Evolutionary conservation across 2,329 filamentous ascomycete species (phyloP).

Genomic region (Fusarium aywerte): DNA sequence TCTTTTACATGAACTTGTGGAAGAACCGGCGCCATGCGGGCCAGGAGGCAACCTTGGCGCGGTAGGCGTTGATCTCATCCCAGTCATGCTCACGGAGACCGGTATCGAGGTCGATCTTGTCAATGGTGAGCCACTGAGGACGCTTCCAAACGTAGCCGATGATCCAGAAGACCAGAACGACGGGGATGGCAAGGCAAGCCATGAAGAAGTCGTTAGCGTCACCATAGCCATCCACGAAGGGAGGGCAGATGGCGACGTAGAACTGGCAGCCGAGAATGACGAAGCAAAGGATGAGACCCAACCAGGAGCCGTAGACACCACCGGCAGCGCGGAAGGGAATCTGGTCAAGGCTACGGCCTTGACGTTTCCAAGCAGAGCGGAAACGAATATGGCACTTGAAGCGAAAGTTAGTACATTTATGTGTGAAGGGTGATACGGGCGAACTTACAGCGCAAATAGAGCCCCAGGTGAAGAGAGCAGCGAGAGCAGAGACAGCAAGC

Average conservation of each 20-base stretch:
- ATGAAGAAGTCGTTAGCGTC: conserved; percentile 64
- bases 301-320: conserved; percentile 70
- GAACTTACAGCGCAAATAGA: conserved; percentile 63
- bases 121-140: conserved; percentile 65
- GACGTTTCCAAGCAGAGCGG: conserved; percentile 67
- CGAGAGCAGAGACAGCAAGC: conserved; percentile 70
- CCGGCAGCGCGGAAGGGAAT: conserved; percentile 70
- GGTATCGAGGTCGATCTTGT: conserved; percentile 74
- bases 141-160: conserved; percentile 73
- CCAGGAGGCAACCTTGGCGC: conserved; percentile 59
- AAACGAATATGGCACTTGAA: conserved; percentile 68
- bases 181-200: conserved; percentile 63
- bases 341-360: conserved; percentile 71
- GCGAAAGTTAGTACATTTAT: rapidly evolving
- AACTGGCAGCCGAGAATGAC: conserved; percentile 64
- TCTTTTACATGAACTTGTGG: conserved; percentile 26
- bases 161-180: conserved; percentile 65
- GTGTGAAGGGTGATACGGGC: rapidly evolving
- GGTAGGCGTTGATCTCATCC: conserved; percentile 67
- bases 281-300: conserved; percentile 67
- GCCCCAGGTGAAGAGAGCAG: conserved; percentile 73
- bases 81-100: conserved; percentile 73
- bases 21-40: conserved; percentile 58
- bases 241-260: conserved; percentile 60
- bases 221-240: conserved; percentile 46